phyloP scores from a whole-genome alignment of 805 yeast species.

The Cyberlindnera meyerae region DNA sequence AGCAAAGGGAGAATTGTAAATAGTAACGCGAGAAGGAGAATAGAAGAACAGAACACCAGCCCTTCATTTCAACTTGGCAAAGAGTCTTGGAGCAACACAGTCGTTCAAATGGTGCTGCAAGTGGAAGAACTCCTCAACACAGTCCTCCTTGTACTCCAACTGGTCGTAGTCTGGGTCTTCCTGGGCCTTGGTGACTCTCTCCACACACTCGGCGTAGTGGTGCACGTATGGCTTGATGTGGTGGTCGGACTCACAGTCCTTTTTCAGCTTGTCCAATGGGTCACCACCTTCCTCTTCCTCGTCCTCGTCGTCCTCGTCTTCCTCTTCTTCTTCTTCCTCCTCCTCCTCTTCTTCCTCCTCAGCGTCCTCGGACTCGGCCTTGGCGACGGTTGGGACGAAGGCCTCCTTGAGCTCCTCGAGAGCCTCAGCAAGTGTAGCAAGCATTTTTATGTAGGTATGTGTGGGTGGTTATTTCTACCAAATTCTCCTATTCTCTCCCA shows the following conservation, averaged over 20 bases:
- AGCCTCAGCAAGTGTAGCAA: conserved; percentile 34
- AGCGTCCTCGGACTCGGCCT: conserved; percentile 42
- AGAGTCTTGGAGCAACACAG: conserved; percentile 86
- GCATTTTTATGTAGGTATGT: conserved; percentile 23
- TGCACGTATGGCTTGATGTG: conserved; percentile 72
- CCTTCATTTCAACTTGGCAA: conserved; percentile 71
- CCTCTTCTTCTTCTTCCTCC: conserved; percentile 36
- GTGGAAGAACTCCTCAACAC: conserved; percentile 98
- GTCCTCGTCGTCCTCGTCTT: conserved; percentile 61
- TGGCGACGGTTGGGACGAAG: conserved; percentile 72
- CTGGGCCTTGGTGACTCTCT: conserved; percentile 84
- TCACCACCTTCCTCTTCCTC: conserved; percentile 70
- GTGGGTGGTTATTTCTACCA: neutral
- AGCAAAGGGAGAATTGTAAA: neutral
- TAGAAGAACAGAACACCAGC: neutral
- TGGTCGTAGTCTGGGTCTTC: conserved; percentile 82
- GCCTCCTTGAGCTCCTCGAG: conserved; percentile 71
- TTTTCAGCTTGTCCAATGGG: conserved; percentile 58
- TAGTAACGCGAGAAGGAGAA: neutral
- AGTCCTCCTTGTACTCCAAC: conserved; percentile 85
- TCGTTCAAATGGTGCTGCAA: conserved; percentile 89
- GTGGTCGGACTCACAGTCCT: conserved; percentile 62
- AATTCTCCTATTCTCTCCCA: neutral
- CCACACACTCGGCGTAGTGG: conserved; percentile 92
- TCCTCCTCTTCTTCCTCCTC: conserved; percentile 27